Evolutionary conservation across 2,329 filamentous ascomycete species (phyloP).

Genomic region (Teratosphaeria destructans): DNA sequence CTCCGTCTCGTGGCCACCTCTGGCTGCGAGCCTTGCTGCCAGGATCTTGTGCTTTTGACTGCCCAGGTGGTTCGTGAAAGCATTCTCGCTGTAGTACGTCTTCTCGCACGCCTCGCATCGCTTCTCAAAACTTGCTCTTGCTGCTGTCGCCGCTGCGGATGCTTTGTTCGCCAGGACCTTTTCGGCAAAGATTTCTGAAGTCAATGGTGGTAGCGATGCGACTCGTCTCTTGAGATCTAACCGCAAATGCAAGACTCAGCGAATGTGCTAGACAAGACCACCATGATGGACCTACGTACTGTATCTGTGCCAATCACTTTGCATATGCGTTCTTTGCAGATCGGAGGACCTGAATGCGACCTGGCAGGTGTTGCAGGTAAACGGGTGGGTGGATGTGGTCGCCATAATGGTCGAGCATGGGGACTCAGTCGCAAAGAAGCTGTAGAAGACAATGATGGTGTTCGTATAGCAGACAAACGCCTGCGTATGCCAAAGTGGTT

Average conservation of each 20-base stretch:
- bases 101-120: constrained; percentile 74
- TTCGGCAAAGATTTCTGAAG: constrained; percentile 86
- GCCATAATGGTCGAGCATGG: constrained; percentile 7
- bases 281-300: constrained; percentile 42
- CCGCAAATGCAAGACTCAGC: constrained; percentile 3
- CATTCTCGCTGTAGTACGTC: constrained; percentile 93
- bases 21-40: constrained; percentile 40
- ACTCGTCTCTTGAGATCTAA: constrained; percentile 85
- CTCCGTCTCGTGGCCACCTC: constrained; percentile 30
- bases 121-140: constrained; percentile 81
- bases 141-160: constrained; percentile 69
- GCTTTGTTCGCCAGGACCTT: constrained; percentile 91
- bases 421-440: not conserved
- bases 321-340: constrained; percentile 90
- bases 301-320: constrained; percentile 84
- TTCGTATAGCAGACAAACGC: not conserved
- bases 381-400: constrained; percentile 56
- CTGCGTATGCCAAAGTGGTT: not conserved
- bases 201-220: constrained; percentile 78
- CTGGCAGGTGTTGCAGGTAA: constrained; percentile 96
- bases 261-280: not conserved
- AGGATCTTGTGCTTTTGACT: constrained; percentile 81
- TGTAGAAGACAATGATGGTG: not conserved
- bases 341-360: constrained; percentile 93
- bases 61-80: constrained; percentile 81